phyloP scores from a whole-genome alignment of 768 basidiomycete genomes.

The Boletus fagicola region DNA sequence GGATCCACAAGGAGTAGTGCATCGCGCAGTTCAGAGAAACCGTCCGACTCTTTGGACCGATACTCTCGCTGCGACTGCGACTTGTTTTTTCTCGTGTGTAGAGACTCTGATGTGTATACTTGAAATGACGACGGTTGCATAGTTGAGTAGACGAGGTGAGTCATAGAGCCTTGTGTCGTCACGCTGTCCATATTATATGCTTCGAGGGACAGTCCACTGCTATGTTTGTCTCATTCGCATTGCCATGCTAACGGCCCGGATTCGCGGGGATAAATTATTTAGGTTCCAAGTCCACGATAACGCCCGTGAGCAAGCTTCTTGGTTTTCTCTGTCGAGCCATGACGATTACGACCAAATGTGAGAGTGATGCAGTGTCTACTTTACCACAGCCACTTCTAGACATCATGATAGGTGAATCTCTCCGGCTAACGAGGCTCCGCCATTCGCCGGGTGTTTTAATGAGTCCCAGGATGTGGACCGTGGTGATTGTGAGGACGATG shows the following conservation, averaged over 20 bases:
- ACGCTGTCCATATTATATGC: slow-evolving; percentile 17
- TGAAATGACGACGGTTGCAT: slow-evolving; percentile 20
- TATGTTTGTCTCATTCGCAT: background rate
- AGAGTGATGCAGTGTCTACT: background rate
- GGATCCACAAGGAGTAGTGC: slow-evolving; percentile 27
- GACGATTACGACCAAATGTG: background rate
- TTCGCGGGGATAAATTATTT: background rate
- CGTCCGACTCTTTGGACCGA: slow-evolving; percentile 30
- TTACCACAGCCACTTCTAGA: background rate
- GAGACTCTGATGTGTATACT: slow-evolving; percentile 1
- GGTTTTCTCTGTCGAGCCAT: background rate
- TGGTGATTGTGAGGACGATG: no score
- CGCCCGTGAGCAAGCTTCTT: background rate
- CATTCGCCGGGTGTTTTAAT: no score
- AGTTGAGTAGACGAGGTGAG: slow-evolving; percentile 9
- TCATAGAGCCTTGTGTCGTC: background rate
- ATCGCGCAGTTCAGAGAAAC: slow-evolving; percentile 31
- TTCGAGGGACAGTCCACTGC: background rate
- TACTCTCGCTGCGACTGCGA: slow-evolving; percentile 30
- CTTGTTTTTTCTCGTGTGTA: slow-evolving; percentile 21
- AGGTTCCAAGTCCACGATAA: background rate
- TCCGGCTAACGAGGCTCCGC: no score
- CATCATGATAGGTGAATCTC: no score
- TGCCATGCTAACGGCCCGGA: background rate
- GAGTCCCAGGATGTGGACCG: no score